These are phyloP conservation scores for Hortiboletus campestris DNA, from an alignment of 768 basidiomycete genomes.

Conservation along the genomic window DNA sequence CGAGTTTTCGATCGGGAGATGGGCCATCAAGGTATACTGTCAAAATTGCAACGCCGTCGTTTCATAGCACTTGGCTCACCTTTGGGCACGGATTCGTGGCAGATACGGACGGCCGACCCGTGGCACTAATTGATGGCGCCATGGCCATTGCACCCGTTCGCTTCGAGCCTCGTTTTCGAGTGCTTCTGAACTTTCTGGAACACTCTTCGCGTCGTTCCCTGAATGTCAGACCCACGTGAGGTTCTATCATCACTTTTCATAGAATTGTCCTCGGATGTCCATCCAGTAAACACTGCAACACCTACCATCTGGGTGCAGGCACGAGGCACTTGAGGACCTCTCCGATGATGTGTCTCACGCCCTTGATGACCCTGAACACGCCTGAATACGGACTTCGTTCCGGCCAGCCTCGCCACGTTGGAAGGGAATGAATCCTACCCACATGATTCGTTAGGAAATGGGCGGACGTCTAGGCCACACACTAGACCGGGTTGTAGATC, in stretches of 20 bases:
- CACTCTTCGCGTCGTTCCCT: not conserved
- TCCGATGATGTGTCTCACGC: conserved; percentile 27
- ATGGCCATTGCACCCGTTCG: not conserved
- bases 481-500: not conserved
- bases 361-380: conserved; percentile 24
- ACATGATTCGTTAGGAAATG: conserved; percentile 1
- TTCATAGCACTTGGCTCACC: not conserved
- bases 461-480: conserved; percentile 2
- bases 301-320: conserved; percentile 23
- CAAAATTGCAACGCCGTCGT: not conserved
- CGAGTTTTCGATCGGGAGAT: conserved; percentile 21
- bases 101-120: not conserved
- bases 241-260: conserved; percentile 12
- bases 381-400: not conserved
- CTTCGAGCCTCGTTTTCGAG: conserved; percentile 7
- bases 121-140: not conserved
- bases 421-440: not conserved
- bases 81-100: not conserved
- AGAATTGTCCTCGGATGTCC: conserved; percentile 31
- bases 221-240: conserved; percentile 13
- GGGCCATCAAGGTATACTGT: conserved; percentile 11
- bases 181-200: conserved; percentile 21
- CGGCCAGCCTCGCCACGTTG: not conserved
- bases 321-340: conserved; percentile 25
- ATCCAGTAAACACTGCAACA: not conserved